Evolutionary conservation across 306 rosid species (phyloP), one percentile per base, ranked within the genome.

Genomic region (Benincasa hispida): DNA sequence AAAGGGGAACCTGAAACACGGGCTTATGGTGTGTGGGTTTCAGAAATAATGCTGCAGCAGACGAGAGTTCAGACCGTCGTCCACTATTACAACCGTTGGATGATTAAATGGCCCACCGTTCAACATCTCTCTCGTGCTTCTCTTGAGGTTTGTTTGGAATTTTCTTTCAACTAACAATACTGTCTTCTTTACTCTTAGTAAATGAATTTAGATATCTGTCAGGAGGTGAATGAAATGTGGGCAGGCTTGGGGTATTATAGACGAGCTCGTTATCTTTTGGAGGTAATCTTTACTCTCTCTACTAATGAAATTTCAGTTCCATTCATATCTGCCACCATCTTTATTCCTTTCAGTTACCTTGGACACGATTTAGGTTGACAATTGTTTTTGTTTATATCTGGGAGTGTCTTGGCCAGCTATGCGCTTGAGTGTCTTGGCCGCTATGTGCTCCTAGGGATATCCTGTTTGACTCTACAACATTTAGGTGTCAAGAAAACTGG

Each of bases 171-270:
- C 30, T 37, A n/a, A 11, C 32, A 75, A 18, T 55, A 72, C 28
- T 59, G 45, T 72, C 75, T n/a, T 75, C n/a, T 76, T 42, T 32
- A 19, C 18, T 53, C 39, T 25, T 45, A 15, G 48, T 35, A 35
- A 27, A 22, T 18, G 13, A 21, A 24, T 42, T 8, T 6, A 18
- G 34, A 25, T 48, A 4, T 37, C 77, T 8, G 83, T 81, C 88
- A 92, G 98, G 96, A 93, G 81, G 97, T 93, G 72, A 93, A 93
- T 81, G 98, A 93, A 67, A 81, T 89, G 92, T 93, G 96, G 98
- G 97, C 97, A 37, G 98, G 98, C 77, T 80, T 93, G 86, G 97
- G 97, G 37, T 93, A 93, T 87, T 93, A 93, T 81, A 90, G 97
- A 75, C 86, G 98, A 81, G 97, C 97, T 30, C 97, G 97, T 42